These are phyloP conservation scores for Mucor racemosus DNA, from an alignment of 371 early-diverging fungal species.

Conservation along the genomic window DNA sequence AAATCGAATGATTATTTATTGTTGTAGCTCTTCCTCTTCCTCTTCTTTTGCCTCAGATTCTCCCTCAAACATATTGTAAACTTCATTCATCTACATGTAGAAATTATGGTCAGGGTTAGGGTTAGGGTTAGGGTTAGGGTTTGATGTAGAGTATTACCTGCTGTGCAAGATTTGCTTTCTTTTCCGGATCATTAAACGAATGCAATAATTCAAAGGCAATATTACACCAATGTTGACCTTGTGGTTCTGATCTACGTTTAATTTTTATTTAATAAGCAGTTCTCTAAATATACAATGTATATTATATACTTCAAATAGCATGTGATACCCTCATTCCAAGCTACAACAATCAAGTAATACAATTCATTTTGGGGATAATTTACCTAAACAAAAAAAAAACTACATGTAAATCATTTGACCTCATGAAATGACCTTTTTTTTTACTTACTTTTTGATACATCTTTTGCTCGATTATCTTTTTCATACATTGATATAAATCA, in stretches of 20 bases:
- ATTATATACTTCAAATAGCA: constrained; percentile 10
- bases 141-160: background rate
- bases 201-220: constrained; percentile 17
- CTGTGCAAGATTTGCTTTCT: constrained; percentile 7
- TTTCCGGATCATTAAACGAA: background rate
- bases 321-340: constrained; percentile 30
- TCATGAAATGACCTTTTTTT: background rate
- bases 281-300: background rate
- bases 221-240: constrained; percentile 13
- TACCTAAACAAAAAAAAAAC: background rate
- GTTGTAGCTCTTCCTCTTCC: background rate
- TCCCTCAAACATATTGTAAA: constrained; percentile 10
- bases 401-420: background rate
- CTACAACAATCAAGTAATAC: constrained; percentile 28
- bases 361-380: constrained; percentile 25
- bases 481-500: constrained; percentile 15
- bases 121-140: background rate
- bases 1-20: background rate
- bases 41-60: background rate
- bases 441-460: constrained; percentile 16
- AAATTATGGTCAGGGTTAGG: too few relatives aligned
- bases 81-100: constrained; percentile 8
- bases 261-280: background rate
- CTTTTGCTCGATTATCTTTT: constrained; percentile 1
- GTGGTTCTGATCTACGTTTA: constrained; percentile 5